These are phyloP conservation scores for Quercus ilex DNA, from an alignment of 306 rosid species.

Conservation along the genomic window DNA sequence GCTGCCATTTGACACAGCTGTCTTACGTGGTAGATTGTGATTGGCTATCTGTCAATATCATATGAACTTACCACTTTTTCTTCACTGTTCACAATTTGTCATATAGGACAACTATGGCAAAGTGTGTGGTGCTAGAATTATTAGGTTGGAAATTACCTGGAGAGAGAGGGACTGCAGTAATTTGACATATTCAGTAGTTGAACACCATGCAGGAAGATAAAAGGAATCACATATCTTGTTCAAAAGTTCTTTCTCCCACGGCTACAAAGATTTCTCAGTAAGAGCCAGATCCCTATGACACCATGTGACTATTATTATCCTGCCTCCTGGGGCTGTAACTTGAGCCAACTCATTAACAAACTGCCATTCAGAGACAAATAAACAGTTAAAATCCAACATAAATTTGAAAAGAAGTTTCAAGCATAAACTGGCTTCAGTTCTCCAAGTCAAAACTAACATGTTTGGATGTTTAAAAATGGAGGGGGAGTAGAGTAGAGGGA, in stretches of 20 bases:
- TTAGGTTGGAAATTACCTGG: slow-evolving; percentile 35
- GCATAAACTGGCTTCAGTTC: not conserved
- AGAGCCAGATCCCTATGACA: slow-evolving; percentile 87
- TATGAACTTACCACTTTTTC: too few species aligned
- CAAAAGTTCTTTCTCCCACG: slow-evolving; percentile 68
- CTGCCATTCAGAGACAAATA: slow-evolving; percentile 30
- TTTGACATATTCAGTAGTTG: slow-evolving; percentile 70
- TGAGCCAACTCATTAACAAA: slow-evolving; percentile 81
- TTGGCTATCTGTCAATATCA: too few species aligned
- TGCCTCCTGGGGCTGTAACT: slow-evolving; percentile 88
- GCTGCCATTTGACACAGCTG: too few species aligned
- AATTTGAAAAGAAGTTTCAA: not conserved
- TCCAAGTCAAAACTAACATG: not conserved
- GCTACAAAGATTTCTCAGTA: slow-evolving; percentile 49
- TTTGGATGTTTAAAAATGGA: too few species aligned
- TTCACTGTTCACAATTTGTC: rapidly evolving
- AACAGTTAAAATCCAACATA: not conserved
- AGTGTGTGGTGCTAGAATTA: too few species aligned
- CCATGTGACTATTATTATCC: slow-evolving; percentile 86
- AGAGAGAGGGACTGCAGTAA: slow-evolving; percentile 53
- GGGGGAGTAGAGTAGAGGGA: too few species aligned
- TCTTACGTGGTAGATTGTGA: too few species aligned
- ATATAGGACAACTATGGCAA: too few species aligned
- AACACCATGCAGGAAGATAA: slow-evolving; percentile 96
- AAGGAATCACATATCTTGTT: slow-evolving; percentile 69